These are phyloP conservation scores for Monascus ruber DNA, from an alignment of 2,329 filamentous ascomycete species.

Conservation along the genomic window DNA sequence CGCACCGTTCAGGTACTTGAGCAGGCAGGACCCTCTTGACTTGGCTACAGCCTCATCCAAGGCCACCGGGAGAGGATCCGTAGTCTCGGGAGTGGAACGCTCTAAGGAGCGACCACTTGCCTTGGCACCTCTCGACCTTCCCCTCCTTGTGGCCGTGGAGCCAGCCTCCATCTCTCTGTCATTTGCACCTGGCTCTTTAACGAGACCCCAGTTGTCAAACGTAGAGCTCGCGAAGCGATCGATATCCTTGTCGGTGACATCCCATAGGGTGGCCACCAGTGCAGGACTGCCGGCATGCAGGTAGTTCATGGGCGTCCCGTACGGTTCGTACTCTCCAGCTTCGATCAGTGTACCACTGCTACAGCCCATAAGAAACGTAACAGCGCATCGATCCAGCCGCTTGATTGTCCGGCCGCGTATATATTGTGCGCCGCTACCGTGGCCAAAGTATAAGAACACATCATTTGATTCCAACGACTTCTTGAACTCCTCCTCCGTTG, in stretches of 20 bases:
- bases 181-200: slow-evolving; percentile 30
- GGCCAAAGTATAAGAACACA: slow-evolving; percentile 85
- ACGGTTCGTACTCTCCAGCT: slow-evolving; percentile 79
- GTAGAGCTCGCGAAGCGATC: slow-evolving; percentile 74
- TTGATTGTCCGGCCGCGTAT: slow-evolving; percentile 76
- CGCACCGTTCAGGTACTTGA: slow-evolving; percentile 86
- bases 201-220: slow-evolving; percentile 79
- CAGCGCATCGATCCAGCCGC: slow-evolving; percentile 64
- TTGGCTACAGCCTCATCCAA: slow-evolving; percentile 71
- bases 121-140: slow-evolving; percentile 14
- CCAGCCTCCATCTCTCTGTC: slow-evolving; percentile 9
- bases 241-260: slow-evolving; percentile 95
- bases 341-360: slow-evolving; percentile 72
- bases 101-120: slow-evolving; percentile 23
- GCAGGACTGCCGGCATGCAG: slow-evolving; percentile 78
- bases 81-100: slow-evolving; percentile 12
- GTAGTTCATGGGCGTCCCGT: slow-evolving; percentile 83
- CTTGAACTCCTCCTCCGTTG: slow-evolving; percentile 69
- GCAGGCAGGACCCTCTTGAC: slow-evolving; percentile 66
- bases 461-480: slow-evolving; percentile 53
- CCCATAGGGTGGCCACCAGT: slow-evolving; percentile 88
- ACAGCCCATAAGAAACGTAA: slow-evolving; percentile 87
- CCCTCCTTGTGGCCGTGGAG: slow-evolving; percentile 14
- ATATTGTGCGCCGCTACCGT: slow-evolving; percentile 90
- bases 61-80: slow-evolving; percentile 28